Conservation (phyloP, 805 yeast genomes). For the Hanseniaspora occidentalis region DNA sequence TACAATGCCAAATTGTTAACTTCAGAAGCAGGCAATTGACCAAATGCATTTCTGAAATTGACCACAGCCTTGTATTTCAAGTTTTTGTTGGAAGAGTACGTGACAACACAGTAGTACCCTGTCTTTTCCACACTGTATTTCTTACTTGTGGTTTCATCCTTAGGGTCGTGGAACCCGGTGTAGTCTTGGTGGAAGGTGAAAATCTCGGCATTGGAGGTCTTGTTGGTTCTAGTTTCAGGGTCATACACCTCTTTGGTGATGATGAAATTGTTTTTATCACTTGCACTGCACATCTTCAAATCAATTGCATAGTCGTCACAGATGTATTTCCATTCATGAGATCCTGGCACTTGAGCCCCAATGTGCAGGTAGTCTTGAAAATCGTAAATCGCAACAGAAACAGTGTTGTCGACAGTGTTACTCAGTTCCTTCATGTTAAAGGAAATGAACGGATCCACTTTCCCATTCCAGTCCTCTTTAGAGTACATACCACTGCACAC, state of each 20-base stretch:
- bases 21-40: slow-evolving; percentile 79
- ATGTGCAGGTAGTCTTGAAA: slow-evolving; percentile 61
- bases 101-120: slow-evolving; percentile 87
- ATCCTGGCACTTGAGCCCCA: slow-evolving; percentile 35
- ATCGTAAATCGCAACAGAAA: slow-evolving; percentile 71
- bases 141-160: too few relatives aligned
- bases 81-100: slow-evolving; percentile 35
- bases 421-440: slow-evolving; percentile 29
- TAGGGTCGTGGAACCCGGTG: slow-evolving; percentile 46
- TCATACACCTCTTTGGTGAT: slow-evolving; percentile 31
- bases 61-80: slow-evolving; percentile 49
- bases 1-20: slow-evolving; percentile 84
- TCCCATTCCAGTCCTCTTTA: slow-evolving; percentile 79
- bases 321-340: slow-evolving; percentile 39
- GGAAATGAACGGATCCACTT: slow-evolving; percentile 46
- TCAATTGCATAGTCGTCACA: slow-evolving; percentile 65
- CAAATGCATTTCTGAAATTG: slow-evolving; percentile 85
- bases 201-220: slow-evolving; percentile 41
- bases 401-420: slow-evolving; percentile 24
- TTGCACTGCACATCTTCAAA: slow-evolving; percentile 39
- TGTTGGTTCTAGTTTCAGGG: slow-evolving; percentile 37
- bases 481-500: slow-evolving; percentile 87
- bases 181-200: slow-evolving; percentile 41
- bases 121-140: slow-evolving; percentile 58
- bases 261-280: slow-evolving; percentile 51